A percentile compares a stretch with the other conserved stretches of the same genome.
phyloP scores from a whole-genome alignment of 2,329 filamentous ascomycete species.

The Penicillium paneum region DNA sequence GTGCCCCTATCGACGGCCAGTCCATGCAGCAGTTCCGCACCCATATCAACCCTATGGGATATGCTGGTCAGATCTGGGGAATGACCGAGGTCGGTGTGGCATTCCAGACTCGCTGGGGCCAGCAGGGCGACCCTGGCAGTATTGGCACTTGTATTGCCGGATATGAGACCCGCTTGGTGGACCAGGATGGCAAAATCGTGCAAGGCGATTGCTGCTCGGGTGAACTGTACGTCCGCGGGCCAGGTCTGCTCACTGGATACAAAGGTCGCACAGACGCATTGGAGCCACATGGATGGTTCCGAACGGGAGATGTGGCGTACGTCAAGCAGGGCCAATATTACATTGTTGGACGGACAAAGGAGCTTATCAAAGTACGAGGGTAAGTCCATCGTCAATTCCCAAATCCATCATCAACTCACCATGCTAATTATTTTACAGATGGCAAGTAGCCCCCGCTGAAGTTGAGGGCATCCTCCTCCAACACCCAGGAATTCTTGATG shows the following conservation, averaged over 20 bases:
- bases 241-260: slow-evolving; percentile 39
- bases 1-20: slow-evolving; percentile 47
- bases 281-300: slow-evolving; percentile 42
- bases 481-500: slow-evolving; percentile 46
- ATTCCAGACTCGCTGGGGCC: slow-evolving; percentile 41
- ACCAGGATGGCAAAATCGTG: slow-evolving; percentile 32
- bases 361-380: slow-evolving; percentile 49
- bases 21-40: slow-evolving; percentile 42
- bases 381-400: slow-evolving; percentile 20
- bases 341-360: slow-evolving; percentile 44
- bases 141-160: slow-evolving; percentile 48
- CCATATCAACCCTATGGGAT: slow-evolving; percentile 42
- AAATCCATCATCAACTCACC: neutral
- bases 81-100: slow-evolving; percentile 54
- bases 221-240: slow-evolving; percentile 43
- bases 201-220: slow-evolving; percentile 32
- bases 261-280: slow-evolving; percentile 35
- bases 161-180: slow-evolving; percentile 38
- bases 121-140: slow-evolving; percentile 45
- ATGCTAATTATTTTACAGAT: slow-evolving; percentile 25
- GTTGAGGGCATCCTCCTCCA: slow-evolving; percentile 47
- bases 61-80: slow-evolving; percentile 52
- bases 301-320: slow-evolving; percentile 44
- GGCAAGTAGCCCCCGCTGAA: slow-evolving; percentile 50
- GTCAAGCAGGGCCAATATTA: slow-evolving; percentile 38